Evolutionary conservation across 345 rosid species (phyloP).

Genomic region (Diplotaxis tenuifolia): DNA sequence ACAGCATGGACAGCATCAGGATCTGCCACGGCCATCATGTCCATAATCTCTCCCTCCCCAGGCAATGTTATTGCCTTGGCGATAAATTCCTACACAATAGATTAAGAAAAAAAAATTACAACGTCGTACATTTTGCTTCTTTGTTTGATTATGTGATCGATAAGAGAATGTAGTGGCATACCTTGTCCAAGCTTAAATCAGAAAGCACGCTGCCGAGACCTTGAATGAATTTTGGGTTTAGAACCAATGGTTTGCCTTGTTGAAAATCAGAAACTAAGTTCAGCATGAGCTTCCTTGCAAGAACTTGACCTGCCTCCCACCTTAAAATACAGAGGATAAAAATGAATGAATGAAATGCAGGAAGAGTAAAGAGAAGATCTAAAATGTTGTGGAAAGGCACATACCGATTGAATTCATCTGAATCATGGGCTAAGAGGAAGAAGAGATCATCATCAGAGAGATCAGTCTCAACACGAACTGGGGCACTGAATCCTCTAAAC

Average conservation of each 20-base stretch:
- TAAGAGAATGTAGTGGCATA: slow-evolving; percentile 22
- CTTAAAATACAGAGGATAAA: slow-evolving; percentile 41
- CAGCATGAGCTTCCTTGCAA: slow-evolving; percentile 92
- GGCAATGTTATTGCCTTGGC: slow-evolving; percentile 90
- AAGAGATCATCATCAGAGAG: slow-evolving; percentile 69
- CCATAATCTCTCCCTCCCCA: slow-evolving; percentile 98
- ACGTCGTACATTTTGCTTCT: not conserved
- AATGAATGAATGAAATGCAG: not conserved
- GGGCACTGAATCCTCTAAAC: slow-evolving; percentile 89
- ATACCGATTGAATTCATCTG: slow-evolving; percentile 94
- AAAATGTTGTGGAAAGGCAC: slow-evolving; percentile 30
- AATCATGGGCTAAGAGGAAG: slow-evolving; percentile 95
- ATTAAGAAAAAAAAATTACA: not conserved
- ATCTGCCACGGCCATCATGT: slow-evolving; percentile 96
- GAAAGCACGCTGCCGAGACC: slow-evolving; percentile 75
- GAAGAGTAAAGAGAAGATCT: slow-evolving; percentile 5
- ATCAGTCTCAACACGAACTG: slow-evolving; percentile 85
- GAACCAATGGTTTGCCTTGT: slow-evolving; percentile 57
- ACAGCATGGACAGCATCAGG: slow-evolving; percentile 98
- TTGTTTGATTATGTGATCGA: not conserved
- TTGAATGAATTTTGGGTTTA: slow-evolving; percentile 71
- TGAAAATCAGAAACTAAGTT: slow-evolving; percentile 81
- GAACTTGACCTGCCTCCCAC: slow-evolving; percentile 97
- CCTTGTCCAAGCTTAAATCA: slow-evolving; percentile 81
- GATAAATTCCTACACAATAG: slow-evolving; percentile 68